Evolutionary conservation across 352 stramenopile species (phyloP).

Genomic region (Phytophthora constricta): DNA sequence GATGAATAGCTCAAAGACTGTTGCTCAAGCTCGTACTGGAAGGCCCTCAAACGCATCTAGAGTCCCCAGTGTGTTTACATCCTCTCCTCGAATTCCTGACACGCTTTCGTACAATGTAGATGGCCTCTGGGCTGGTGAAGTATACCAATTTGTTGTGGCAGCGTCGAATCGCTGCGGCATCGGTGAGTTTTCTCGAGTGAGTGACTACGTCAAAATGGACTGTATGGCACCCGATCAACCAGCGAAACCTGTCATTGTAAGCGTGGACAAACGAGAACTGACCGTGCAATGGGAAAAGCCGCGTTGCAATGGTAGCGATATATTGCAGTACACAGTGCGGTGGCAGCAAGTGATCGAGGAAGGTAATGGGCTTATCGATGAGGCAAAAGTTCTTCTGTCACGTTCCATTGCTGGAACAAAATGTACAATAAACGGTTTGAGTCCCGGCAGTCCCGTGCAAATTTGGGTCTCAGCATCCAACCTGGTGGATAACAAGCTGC

Average conservation of each 20-base stretch:
- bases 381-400: slow-evolving; percentile 47
- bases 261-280: slow-evolving; percentile 47
- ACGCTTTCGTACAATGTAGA: slow-evolving; percentile 42
- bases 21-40: background rate
- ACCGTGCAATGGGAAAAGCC: slow-evolving; percentile 64
- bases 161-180: slow-evolving; percentile 75
- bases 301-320: slow-evolving; percentile 72
- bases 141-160: slow-evolving; percentile 81
- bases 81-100: no score
- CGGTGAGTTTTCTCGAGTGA: slow-evolving; percentile 65
- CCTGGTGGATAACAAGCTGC: slow-evolving; percentile 63
- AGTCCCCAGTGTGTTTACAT: no score
- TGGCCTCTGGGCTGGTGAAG: slow-evolving; percentile 65
- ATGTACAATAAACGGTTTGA: slow-evolving; percentile 49
- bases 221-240: slow-evolving; percentile 69
- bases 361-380: background rate
- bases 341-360: slow-evolving; percentile 39
- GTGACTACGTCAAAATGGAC: slow-evolving; percentile 79
- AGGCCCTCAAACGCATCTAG: no score
- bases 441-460: slow-evolving; percentile 46
- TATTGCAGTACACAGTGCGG: no score
- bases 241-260: slow-evolving; percentile 36
- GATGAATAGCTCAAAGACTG: background rate
- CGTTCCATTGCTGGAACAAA: slow-evolving; percentile 57
- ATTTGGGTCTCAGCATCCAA: slow-evolving; percentile 76